Base-by-base conservation (phyloP, 768 basidiomycete species). In the Xerocomus spinulosus region DNA sequence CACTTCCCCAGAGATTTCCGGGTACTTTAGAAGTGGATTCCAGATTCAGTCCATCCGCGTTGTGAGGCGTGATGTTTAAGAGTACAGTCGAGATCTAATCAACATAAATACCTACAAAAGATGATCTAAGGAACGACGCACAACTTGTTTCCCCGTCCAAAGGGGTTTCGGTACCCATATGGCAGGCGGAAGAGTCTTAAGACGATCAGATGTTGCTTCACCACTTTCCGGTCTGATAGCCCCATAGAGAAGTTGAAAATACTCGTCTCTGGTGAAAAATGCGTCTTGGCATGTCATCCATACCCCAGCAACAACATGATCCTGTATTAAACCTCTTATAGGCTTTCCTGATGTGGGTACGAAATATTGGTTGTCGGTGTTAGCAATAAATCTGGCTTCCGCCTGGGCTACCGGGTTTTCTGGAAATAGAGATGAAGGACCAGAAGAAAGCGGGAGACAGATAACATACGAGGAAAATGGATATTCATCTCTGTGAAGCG, bases 81-180 rank as follows among this genome's bases (percentile, higher is more conserved):
- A 99, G 73, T 36, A 99, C 78, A 0, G 96, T 99, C 1, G 94
- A 96, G 47, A 99, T 90, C 93, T 95, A 50, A 10, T 24, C 30
- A 37, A 28, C 8, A 35, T 55, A 43, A 48, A 49, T 33, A 24
- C 32, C 44, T 15, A 10, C 14, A 21, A n/a, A 29, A 29, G 28
- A 20, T 18, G 30, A 9, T 17, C 17, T 8, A 41, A 35, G n/a
- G n/a, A 48, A 37, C 18, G 25, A 39, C 84, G 68, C 59, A 95
- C 92, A 37, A 98, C 83, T 68, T 99, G 96, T 63, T 99, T 99
- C 37, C 96, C 96, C 0, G 95, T 98, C 96, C 96, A 99, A 39
- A 95, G 69, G 1, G 92, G 83, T 53, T 70, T 73, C 0, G 96
- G 96, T 67, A 85, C 92, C 87, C 89, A 92, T 44, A 99, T 85